Conservation (phyloP, 1,284 basidiomycete species). For the Mycena sp. region DNA sequence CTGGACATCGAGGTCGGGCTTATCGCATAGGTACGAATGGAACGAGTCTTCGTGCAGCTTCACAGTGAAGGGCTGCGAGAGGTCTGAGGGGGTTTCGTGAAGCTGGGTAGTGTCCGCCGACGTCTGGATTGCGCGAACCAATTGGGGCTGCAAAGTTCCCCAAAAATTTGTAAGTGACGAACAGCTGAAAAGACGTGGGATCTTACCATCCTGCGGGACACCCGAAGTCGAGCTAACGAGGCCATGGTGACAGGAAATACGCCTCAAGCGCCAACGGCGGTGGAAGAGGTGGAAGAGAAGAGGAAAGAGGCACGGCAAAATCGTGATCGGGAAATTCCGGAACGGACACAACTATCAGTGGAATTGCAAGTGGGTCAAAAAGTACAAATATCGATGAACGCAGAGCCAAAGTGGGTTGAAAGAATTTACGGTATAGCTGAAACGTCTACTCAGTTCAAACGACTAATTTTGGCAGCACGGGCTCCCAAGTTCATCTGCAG, state of each 20-base stretch:
- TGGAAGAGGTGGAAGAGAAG: neutral
- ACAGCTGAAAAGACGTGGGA: neutral
- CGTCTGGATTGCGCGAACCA: constrained; percentile 69
- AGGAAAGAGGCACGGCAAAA: neutral
- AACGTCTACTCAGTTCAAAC: too few species aligned
- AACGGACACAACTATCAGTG: constrained; percentile 12
- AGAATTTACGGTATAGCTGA: too few species aligned
- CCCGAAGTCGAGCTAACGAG: constrained; percentile 29
- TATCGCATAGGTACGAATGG: constrained; percentile 83
- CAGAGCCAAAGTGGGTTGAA: too few species aligned
- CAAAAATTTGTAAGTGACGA: neutral
- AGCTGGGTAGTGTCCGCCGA: constrained; percentile 76
- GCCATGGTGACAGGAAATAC: constrained; percentile 22
- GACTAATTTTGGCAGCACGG: too few species aligned
- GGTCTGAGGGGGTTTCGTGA: constrained; percentile 57
- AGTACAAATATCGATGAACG: too few species aligned
- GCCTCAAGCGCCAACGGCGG: constrained; percentile 15
- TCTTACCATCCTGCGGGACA: constrained; percentile 23
- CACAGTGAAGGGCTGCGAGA: constrained; percentile 79
- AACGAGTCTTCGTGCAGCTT: constrained; percentile 94
- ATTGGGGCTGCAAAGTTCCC: constrained; percentile 43
- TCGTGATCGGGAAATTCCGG: constrained; percentile 18
- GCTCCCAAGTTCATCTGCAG: too few species aligned
- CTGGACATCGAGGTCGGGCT: constrained; percentile 82
- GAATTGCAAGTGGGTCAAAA: constrained; percentile 6